These are phyloP conservation scores for Blastomyces gilchristii DNA, from an alignment of 2,329 filamentous ascomycete species.

Conservation along the genomic window DNA sequence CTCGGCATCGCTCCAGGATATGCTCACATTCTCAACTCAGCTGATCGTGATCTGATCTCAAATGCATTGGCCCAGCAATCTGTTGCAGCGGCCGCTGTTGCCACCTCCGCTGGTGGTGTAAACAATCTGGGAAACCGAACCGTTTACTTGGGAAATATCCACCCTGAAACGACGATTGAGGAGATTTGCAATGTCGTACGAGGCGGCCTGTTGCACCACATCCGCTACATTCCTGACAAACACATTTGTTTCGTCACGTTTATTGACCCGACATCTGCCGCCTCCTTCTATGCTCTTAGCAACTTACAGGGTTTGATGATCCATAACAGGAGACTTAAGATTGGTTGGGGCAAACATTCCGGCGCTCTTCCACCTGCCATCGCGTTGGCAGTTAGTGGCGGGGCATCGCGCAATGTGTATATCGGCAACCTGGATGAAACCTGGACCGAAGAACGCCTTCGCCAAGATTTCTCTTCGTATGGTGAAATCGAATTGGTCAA, in stretches of 20 bases:
- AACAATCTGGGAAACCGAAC: constrained; percentile 97
- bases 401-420: constrained; percentile 96
- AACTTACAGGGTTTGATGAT: constrained; percentile 98
- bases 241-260: constrained; percentile 99
- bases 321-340: constrained; percentile 93
- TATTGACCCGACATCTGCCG: constrained; percentile 94
- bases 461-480: constrained; percentile 94
- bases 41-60: constrained; percentile 92
- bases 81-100: constrained; percentile 89
- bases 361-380: constrained; percentile 92
- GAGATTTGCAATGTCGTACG: constrained; percentile 99
- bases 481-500: constrained; percentile 98
- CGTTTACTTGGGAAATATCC: constrained; percentile 96
- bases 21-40: constrained; percentile 89
- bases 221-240: constrained; percentile 98
- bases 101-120: constrained; percentile 89
- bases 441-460: constrained; percentile 90
- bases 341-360: constrained; percentile 98
- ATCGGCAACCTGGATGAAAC: constrained; percentile 95
- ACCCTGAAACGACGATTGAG: constrained; percentile 96
- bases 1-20: constrained; percentile 94
- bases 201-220: constrained; percentile 89
- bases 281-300: constrained; percentile 94
- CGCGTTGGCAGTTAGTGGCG: constrained; percentile 87
- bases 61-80: constrained; percentile 95